Base-by-base conservation (phyloP, 2,329 filamentous ascomycete species). In the Talaromyces verruculosus region DNA sequence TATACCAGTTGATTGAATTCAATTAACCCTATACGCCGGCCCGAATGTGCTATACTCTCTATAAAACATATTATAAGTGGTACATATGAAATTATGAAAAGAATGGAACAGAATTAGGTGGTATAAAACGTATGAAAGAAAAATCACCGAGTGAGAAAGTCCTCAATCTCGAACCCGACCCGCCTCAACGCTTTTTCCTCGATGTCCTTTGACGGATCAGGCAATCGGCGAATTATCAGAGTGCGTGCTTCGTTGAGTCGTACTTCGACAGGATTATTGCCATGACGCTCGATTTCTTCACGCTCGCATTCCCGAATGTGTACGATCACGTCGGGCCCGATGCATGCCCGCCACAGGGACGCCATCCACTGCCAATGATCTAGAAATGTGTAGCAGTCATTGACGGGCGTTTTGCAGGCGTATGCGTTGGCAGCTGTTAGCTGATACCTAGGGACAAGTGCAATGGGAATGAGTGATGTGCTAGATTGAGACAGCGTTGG, bases 341-440 rank as follows among this genome's bases (percentile, higher is more conserved):
- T 84, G 63, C 91, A 90, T 10, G 92, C 92, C 10, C 93, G 88
- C 94, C 94, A 98, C 25, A 97, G 85, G 51, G 91, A 94, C 41
- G 94, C 94, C 83, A 95, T 92, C 94, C 94, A 98, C 77, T 96
- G 91, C 93, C 94, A 98, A 79, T 98, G 94, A 72, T 96, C 93
- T n/a, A 91, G 85, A 0, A 91, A 88, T 17, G 88, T 86, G 76
- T 96, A 97, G 6, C 85, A 83, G 74, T 96, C 93, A 19, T 84
- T 81, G 70, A 96, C 92, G 1, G 91, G 89, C 51, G 93, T 88
- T 15, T 84, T 82, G 64, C 86, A 87, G 1, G 93, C 91, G 75
- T 90, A 94, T 58, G 84, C 82, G 75, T 97, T 91, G 0, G 91
- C 89, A 0, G 90, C 85, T 13, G 89, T 90, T 47, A 97, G 86